phyloP scores from a whole-genome alignment of 768 basidiomycete genomes.

The Lactifluus subvellereus region DNA sequence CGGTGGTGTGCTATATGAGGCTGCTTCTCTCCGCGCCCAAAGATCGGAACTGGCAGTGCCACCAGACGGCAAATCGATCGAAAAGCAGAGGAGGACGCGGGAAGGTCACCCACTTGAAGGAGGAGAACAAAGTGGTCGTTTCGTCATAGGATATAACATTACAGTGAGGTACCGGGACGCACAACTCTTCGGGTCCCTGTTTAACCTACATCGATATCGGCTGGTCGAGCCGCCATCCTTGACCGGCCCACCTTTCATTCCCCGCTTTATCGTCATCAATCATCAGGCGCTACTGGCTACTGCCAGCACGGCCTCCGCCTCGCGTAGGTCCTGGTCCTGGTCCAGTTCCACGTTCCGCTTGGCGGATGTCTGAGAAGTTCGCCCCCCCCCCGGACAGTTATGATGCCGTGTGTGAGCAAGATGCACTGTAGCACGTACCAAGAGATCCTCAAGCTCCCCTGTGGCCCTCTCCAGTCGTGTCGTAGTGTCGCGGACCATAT shows the following conservation, averaged over 20 bases:
- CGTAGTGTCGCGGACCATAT: conserved; percentile 70
- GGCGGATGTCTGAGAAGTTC: conserved; percentile 35
- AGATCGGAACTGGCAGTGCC: no score
- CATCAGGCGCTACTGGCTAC: conserved; percentile 23
- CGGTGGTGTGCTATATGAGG: no score
- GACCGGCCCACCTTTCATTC: no score
- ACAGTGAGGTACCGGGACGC: no score
- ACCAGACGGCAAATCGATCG: no score
- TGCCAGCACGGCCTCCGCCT: conserved; percentile 54
- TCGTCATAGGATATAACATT: no score
- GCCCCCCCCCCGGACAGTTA: not conserved
- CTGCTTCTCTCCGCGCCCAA: no score
- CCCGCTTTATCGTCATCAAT: not conserved
- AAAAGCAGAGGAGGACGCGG: no score
- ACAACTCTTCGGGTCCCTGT: no score
- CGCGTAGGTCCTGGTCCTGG: conserved; percentile 32
- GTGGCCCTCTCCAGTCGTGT: conserved; percentile 55
- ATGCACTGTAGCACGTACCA: conserved; percentile 46
- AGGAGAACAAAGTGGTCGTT: no score
- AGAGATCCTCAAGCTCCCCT: conserved; percentile 56
- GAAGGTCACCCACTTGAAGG: no score
- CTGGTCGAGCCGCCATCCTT: not conserved
- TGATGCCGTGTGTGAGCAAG: not conserved
- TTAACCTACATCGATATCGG: no score
- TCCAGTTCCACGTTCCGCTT: conserved; percentile 39